Evolutionary conservation across 108 stramenopile genomes (phyloP).

Genomic region (Conticribra weissflogii): DNA sequence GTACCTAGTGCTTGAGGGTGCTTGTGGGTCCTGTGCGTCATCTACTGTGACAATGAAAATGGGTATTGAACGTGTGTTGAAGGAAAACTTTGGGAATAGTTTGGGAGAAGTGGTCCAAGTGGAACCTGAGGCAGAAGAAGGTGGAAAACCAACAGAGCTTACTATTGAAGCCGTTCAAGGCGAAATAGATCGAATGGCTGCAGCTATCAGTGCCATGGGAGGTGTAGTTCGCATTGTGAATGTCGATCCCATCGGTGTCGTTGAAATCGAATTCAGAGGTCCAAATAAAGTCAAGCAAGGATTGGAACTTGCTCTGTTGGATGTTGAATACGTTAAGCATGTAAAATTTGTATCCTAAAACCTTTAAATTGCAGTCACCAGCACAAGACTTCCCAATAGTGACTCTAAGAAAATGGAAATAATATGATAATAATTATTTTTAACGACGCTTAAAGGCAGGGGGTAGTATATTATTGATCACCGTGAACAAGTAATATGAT

Average conservation of each 20-base stretch:
- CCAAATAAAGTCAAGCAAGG: constrained; percentile 78
- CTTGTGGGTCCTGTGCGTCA: constrained; percentile 88
- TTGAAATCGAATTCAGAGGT: constrained; percentile 75
- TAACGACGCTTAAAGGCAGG: too few species aligned
- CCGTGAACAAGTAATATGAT: not conserved
- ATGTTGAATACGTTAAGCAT: constrained; percentile 80
- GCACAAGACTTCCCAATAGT: too few species aligned
- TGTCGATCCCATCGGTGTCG: constrained; percentile 75
- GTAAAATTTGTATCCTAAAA: constrained; percentile 67
- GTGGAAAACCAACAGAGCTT: constrained; percentile 55
- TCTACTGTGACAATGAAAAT: constrained; percentile 98
- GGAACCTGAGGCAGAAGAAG: constrained; percentile 43
- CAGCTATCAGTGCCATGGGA: constrained; percentile 87
- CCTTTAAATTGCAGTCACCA: too few species aligned
- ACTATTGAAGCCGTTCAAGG: constrained; percentile 64
- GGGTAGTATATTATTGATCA: not conserved
- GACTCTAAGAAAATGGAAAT: too few species aligned
- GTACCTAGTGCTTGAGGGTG: constrained; percentile 90
- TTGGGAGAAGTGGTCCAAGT: constrained; percentile 85
- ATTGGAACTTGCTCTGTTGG: constrained; percentile 80
- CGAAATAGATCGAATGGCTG: constrained; percentile 72
- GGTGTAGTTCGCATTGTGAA: constrained; percentile 65
- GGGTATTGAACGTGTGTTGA: constrained; percentile 95
- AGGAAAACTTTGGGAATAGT: constrained; percentile 81
- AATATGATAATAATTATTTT: too few species aligned